Conservation (phyloP, 2,329 filamentous ascomycete species). For the Sarocladium kiliense region DNA sequence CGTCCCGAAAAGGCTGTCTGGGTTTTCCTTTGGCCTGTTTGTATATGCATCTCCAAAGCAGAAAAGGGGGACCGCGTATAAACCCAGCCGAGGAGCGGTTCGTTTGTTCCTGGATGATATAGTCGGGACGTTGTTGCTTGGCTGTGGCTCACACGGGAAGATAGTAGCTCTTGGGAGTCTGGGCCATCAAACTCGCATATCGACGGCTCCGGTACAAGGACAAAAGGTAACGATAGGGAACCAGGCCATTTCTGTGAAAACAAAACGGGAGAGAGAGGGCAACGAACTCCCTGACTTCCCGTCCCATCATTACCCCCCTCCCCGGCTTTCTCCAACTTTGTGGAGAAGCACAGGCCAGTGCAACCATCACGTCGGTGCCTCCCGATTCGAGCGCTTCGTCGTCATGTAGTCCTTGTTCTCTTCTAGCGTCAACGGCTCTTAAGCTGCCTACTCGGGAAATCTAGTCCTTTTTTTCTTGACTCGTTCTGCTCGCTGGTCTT, state of each 20-base stretch:
- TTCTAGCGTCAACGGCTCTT: not conserved
- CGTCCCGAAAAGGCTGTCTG: not conserved
- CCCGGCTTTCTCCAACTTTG: constrained; percentile 5
- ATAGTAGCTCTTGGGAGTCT: not conserved
- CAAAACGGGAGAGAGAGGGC: not conserved
- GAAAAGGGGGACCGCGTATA: too few relatives aligned
- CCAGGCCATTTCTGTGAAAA: too few relatives aligned
- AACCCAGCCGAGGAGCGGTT: not conserved
- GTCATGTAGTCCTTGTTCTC: not conserved
- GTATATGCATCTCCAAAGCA: not conserved
- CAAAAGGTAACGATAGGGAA: too few relatives aligned
- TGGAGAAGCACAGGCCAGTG: constrained; percentile 1
- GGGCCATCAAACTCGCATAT: too few relatives aligned
- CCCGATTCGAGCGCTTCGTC: constrained; percentile 4
- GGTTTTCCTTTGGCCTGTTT: not conserved
- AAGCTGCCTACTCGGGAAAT: not conserved
- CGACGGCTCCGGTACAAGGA: too few relatives aligned
- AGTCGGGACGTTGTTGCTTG: not conserved
- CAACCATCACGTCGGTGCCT: not conserved
- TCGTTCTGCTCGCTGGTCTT: not conserved
- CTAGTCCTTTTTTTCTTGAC: not conserved
- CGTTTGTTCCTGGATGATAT: not conserved
- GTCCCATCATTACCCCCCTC: not conserved
- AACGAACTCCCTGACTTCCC: not conserved
- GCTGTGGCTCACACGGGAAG: not conserved